These are phyloP conservation scores for Fonsecaea erecta DNA, from an alignment of 2,329 filamentous ascomycete genomes.

Conservation along the genomic window DNA sequence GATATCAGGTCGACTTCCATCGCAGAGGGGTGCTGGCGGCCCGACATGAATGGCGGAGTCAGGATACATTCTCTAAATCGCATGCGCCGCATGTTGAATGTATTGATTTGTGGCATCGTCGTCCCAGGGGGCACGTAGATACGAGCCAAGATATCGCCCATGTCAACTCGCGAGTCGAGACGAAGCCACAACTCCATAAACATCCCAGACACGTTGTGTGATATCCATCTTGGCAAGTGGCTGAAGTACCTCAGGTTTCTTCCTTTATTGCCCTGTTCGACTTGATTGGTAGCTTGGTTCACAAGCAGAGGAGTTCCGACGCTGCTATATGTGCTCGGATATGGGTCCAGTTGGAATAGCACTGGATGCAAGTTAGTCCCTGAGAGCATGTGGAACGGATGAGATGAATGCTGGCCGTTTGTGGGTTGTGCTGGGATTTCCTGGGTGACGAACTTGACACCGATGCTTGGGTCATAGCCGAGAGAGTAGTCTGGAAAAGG, in stretches of 20 bases:
- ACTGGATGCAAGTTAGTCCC: conserved; percentile 26
- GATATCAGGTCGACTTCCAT: conserved; percentile 26
- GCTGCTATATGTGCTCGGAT: conserved; percentile 2
- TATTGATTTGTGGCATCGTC: conserved; percentile 5
- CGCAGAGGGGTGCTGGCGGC: conserved; percentile 9
- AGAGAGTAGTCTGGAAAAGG: conserved; percentile 23
- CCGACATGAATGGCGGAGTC: conserved; percentile 4
- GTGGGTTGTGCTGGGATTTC: conserved; percentile 14
- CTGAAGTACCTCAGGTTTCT: conserved; percentile 30
- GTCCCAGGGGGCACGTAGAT: conserved; percentile 15
- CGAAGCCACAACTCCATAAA: conserved; percentile 33
- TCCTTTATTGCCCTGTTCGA: conserved; percentile 7
- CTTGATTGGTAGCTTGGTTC: conserved; percentile 14
- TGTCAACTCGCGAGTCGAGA: conserved; percentile 27
- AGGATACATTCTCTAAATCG: conserved; percentile 22
- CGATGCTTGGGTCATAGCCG: conserved; percentile 16
- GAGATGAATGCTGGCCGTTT: conserved; percentile 13
- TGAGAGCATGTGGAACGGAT: conserved; percentile 23
- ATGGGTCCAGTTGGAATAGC: conserved; percentile 30
- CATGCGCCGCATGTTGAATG: conserved; percentile 26
- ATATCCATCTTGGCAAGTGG: conserved; percentile 31
- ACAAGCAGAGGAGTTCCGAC: conserved; percentile 20
- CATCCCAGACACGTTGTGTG: conserved; percentile 24
- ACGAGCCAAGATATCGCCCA: conserved; percentile 29
- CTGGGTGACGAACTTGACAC: neutral